Evolutionary conservation across 108 stramenopile genomes (phyloP).

Genomic region (Skeletonema tropicum): DNA sequence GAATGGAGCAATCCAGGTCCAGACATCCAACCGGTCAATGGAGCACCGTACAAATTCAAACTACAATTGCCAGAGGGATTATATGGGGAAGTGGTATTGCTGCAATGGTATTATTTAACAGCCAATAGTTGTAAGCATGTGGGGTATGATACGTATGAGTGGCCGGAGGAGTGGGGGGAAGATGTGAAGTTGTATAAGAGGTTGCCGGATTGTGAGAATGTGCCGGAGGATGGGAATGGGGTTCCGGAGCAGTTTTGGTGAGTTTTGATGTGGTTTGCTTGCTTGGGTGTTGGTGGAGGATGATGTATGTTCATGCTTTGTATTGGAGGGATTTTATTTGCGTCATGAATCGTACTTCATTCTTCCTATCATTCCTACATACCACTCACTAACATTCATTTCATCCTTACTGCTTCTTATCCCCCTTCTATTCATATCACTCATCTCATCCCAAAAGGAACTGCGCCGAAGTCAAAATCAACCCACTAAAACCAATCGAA

Average conservation of each 20-base stretch:
- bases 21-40: neutral
- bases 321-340: no score
- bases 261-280: neutral
- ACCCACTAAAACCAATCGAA: neutral
- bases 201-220: conserved; percentile 22
- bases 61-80: conserved; percentile 52
- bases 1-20: conserved; percentile 14
- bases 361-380: no score
- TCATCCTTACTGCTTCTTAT: neutral
- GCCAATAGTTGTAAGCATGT: conserved; percentile 57
- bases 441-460: conserved; percentile 21
- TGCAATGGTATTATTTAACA: conserved; percentile 82
- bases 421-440: conserved; percentile 2
- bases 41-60: conserved; percentile 18
- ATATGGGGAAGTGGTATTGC: conserved; percentile 54
- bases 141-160: conserved; percentile 40
- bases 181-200: conserved; percentile 16
- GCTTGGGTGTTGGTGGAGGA: no score
- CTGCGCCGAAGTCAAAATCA: conserved; percentile 44
- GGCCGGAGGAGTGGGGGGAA: conserved; percentile 34
- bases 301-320: no score
- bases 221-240: conserved; percentile 39
- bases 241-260: conserved; percentile 49
- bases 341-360: no score
- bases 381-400: neutral